Base-by-base conservation (phyloP, 805 yeast species). In the Saturnispora silvae region DNA sequence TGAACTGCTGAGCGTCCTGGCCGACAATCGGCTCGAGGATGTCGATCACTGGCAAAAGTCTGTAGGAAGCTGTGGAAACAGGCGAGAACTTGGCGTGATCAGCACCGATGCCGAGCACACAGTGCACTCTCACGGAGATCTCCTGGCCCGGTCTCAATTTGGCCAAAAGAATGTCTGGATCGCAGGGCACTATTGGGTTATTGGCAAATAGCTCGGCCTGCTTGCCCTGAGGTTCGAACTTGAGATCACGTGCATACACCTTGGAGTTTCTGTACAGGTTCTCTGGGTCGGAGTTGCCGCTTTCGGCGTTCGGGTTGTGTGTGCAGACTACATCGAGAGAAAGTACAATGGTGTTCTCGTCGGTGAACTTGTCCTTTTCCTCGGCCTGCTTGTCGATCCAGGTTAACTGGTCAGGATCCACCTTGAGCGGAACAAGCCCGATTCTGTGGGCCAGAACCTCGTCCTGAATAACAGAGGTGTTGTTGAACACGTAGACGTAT, bases 61-160 rank as follows among this genome's bases (percentile, higher is more conserved):
- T 73, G 63, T 92, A 92, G 11, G 96, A 83, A 3, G 98, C 96
- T 11, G 98, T 92, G 14, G 95, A 74, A 9, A 92, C 98, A 4
- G 98, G 98, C 6, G 96, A 85, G 57, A 84, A 92, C 61, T 92
- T 92, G 42, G 98, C 96, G 60, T 92, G 98, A 59, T 92, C 98
- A 29, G 85, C 62, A 36, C 53, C 98, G 47, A 83, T 63, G 41
- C 98, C 98, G 44, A 89, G 68, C 22, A 87, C 68, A 57, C 96
- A 92, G 62, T 86, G 95, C 40, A 81, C 94, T 53, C 86, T 70
- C 46, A 92, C 67, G 20, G 89, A 73, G 45, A 92, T 87, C 61
- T 92, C 97, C 64, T 92, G 98, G 34, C 96, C 96, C 5, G 97
- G 97, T 52, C 98, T 75, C 52, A 92, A 67, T 62, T 92, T 92